Evolutionary conservation across 208 protist genomes (phyloP).

Genomic region (Tritrichomonas musculus): DNA sequence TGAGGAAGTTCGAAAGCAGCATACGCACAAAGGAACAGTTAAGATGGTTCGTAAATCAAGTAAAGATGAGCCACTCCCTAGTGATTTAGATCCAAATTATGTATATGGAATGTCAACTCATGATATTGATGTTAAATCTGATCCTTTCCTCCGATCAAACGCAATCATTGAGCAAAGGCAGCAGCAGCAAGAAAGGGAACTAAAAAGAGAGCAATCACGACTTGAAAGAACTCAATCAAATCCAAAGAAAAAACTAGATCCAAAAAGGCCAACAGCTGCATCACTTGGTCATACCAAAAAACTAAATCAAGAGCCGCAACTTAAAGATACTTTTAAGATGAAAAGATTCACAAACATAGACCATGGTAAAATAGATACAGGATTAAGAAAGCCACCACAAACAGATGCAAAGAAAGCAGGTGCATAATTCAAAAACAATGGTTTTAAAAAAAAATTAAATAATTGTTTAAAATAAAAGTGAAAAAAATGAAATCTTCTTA

Average conservation of each 20-base stretch:
- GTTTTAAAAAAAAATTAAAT: too few species aligned
- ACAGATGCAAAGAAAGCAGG: too few species aligned
- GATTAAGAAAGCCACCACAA: too few species aligned
- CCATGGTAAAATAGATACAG: too few species aligned
- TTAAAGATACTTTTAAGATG: constrained; percentile 31
- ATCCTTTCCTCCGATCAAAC: neutral
- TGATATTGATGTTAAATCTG: neutral
- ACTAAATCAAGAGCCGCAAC: neutral
- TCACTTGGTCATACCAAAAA: neutral
- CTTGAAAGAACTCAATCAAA: neutral
- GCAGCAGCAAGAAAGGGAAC: neutral
- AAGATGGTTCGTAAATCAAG: neutral
- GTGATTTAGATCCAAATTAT: neutral
- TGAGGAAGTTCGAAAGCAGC: neutral
- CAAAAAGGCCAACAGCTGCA: neutral
- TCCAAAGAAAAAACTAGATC: neutral
- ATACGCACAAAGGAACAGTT: too few species aligned
- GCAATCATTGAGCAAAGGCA: neutral
- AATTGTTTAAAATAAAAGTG: too few species aligned
- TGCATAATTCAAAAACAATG: too few species aligned
- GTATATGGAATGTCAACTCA: constrained; percentile 18
- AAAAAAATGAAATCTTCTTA: too few species aligned
- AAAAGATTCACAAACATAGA: constrained; percentile 20
- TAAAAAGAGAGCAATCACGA: neutral
- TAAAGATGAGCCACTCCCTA: neutral